Percentiles rank a stretch among this genome's conserved stretches.
phyloP scores from a whole-genome alignment of 2,329 filamentous ascomycete species.

The Blastomyces parvus region DNA sequence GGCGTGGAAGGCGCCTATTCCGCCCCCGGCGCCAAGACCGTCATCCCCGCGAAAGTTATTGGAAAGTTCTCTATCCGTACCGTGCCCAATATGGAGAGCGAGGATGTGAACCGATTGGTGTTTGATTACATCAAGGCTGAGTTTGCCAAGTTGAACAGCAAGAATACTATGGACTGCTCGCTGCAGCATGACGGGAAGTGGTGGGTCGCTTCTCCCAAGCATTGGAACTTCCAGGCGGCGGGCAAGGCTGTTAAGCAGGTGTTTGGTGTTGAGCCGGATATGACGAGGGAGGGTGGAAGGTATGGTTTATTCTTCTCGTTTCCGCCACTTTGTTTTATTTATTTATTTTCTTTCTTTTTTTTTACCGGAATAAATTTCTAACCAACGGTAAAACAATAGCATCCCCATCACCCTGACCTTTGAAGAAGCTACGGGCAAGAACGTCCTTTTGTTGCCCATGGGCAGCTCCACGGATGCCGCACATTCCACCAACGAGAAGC shows the following conservation, averaged over 20 bases:
- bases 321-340: conserved; percentile 15
- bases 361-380: conserved; percentile 11
- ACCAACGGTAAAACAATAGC: conserved; percentile 39
- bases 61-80: conserved; percentile 98
- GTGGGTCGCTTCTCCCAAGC: conserved; percentile 96
- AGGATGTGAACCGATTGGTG: conserved; percentile 76
- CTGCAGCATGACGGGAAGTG: conserved; percentile 91
- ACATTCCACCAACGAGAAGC: conserved; percentile 97
- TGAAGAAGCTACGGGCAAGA: conserved; percentile 96
- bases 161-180: conserved; percentile 77
- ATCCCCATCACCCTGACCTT: conserved; percentile 97
- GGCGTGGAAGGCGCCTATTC: conserved; percentile 93
- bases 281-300: conserved; percentile 91
- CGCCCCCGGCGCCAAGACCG: conserved; percentile 88
- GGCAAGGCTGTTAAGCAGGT: conserved; percentile 94
- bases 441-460: conserved; percentile 91
- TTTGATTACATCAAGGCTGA: conserved; percentile 73
- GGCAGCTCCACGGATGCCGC: conserved; percentile 93
- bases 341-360: neutral
- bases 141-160: conserved; percentile 79
- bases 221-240: conserved; percentile 97
- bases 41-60: conserved; percentile 94
- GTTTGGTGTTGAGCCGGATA: conserved; percentile 85
- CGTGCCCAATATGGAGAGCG: conserved; percentile 93
- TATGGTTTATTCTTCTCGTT: conserved; percentile 32